Conservation (phyloP, 305 asterid species). For the Fraxinus ornus region DNA sequence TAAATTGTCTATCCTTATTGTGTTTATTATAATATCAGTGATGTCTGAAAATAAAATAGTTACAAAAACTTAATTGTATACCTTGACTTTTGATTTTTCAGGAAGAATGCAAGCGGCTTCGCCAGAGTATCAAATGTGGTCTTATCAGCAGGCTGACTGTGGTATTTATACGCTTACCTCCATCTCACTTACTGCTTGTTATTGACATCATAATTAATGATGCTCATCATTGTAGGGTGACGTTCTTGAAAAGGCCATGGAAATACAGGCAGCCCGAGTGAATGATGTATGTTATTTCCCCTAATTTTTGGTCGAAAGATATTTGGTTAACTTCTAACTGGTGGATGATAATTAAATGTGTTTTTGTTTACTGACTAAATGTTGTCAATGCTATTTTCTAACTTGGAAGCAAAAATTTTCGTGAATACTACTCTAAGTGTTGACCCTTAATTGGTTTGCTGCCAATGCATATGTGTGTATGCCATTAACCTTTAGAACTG, state of each 20-base stretch:
- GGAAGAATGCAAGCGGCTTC: slow-evolving; percentile 99
- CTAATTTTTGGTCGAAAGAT: neutral
- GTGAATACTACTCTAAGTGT: neutral
- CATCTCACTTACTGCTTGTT: slow-evolving; percentile 13
- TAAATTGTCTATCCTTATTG: neutral
- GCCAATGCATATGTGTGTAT: neutral
- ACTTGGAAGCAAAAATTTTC: neutral
- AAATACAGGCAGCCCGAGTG: slow-evolving; percentile 84
- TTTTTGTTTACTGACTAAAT: neutral
- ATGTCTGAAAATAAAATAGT: neutral
- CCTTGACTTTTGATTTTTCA: slow-evolving; percentile 29
- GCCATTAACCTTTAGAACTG: neutral
- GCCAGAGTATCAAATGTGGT: slow-evolving; percentile 97
- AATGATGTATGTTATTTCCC: slow-evolving; percentile 67
- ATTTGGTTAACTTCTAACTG: neutral
- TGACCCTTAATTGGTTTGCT: neutral
- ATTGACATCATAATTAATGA: slow-evolving; percentile 22
- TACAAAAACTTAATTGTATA: neutral
- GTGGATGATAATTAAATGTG: neutral
- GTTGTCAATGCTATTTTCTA: neutral
- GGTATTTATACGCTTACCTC: slow-evolving; percentile 45
- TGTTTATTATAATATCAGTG: neutral
- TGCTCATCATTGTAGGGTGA: slow-evolving; percentile 69
- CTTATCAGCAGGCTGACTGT: slow-evolving; percentile 87
- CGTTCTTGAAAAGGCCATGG: slow-evolving; percentile 96